Base-by-base conservation (phyloP, 2,329 filamentous ascomycete species). In the Pyricularia grisea region DNA sequence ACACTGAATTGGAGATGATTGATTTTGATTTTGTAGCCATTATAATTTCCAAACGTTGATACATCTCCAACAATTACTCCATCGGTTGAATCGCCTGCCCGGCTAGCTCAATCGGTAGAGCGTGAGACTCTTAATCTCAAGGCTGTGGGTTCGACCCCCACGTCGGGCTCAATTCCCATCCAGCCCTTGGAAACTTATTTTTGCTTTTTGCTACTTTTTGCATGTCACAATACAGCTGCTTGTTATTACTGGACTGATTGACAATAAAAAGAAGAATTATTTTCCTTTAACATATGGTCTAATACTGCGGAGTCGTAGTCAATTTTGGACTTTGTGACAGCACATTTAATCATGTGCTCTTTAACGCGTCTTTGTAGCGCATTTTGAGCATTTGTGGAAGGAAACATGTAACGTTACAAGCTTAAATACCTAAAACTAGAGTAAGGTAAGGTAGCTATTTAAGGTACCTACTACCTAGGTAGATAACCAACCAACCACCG, bases 101-200 rank as follows among this genome's bases (percentile, higher is more conserved):
- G 83, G 84, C 82, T 88, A 88, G 85, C 85, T 88, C 85, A 88
- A 87, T 88, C 85, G 85, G 85, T 89, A 90, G 87, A 90, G 87
- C 87, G 87, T 89, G 84, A 88, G 87, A 89, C 87, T 89, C 87
- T 86, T 85, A 85, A 27, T 61, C 58, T 61, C 58, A 61, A 61
- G 42, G 42, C 42, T 50, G 42, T 20, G 42, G 17, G 42, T 50
- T 50, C 42, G 42, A 50, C 42, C 42, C 42, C 17, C 42, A 20
- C 42, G 42, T 50, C 42, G 42, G 42, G 42, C 42, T 50, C 42
- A 50, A 50, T n/a, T n/a, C 42, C 42, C 42, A 17, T 50, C 6
- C 9, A 50, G 6, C 42, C 9, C 12, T 3, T 42, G 36, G 36
- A 33, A 9, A 33, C 7, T 42, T 42, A 11, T 42, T 42, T 42